Base-by-base conservation (phyloP, 192 early-diverging fungal genomes). In the Lunasporangiospora selenospora region DNA sequence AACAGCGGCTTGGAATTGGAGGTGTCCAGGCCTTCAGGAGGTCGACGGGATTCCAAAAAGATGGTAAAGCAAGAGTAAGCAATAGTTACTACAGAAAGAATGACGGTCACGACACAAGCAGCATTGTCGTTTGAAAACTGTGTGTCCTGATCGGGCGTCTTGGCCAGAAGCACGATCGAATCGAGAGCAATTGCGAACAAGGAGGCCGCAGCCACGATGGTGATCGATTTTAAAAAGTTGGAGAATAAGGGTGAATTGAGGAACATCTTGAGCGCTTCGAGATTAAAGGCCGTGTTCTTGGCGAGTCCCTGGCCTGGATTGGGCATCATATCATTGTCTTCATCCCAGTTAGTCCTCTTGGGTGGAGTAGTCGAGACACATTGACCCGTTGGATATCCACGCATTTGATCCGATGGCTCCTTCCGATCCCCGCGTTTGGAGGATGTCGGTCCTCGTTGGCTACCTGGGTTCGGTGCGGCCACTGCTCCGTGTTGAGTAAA, bases 31-130 rank as follows among this genome's bases (percentile, higher is more conserved):
- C 69, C 69, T 18, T 62, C 69, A 11, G 69, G 69, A 1, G 69
- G 60, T 23, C 69, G 59, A 19, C 69, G 37, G 6, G 60, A 62
- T 31, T 73, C 69, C 69, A 73, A 50, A 58, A 73, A 73, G 31
- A 73, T 73, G 40, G 60, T 73, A 48, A 73, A 63, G 34, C 69
- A 73, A 5, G 69, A 73, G 38, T 73, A 73, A 7, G 61, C 60
- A 29, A 73, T 63, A 0, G 69, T 73, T 49, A 73, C 34, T 31
- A 63, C 29, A 0, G 69, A 62, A 11, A 73, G 39, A 5, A 63
- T 50, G 3, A 63, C 38, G 16, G 55, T 73, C 18, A 73, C 23
- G 32, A 73, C 41, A 36, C 62, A 32, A 7, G 54, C 69, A 6
- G 60, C 61, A 39, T 63, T 73, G 47, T 57, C 60, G 39, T 73